A percentile compares a stretch with the other conserved stretches of the same genome.
phyloP scores from a whole-genome alignment of 306 rosid species.

The Pterocarpus macrocarpus region DNA sequence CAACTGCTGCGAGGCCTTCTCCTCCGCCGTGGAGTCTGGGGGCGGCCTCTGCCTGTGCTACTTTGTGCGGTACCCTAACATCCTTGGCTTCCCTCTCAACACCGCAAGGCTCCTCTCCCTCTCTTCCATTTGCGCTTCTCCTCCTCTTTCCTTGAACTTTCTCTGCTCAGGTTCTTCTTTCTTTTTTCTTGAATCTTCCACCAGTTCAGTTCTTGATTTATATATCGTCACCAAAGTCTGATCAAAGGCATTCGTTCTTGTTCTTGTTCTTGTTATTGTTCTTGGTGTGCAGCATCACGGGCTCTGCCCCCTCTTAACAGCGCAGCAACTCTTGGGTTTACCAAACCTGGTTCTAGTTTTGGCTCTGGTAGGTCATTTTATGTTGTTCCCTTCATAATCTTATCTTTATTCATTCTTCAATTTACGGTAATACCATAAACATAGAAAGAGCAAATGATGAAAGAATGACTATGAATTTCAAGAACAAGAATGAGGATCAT shows the following conservation, averaged over 20 bases:
- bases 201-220: background rate
- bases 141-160: constrained; percentile 42
- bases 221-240: background rate
- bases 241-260: background rate
- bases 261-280: background rate
- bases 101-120: constrained; percentile 65
- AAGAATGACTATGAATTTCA: background rate
- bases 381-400: background rate
- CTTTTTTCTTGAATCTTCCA: background rate
- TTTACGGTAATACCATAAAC: too few species aligned
- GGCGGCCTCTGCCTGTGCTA: constrained; percentile 63
- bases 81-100: constrained; percentile 78
- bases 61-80: constrained; percentile 60
- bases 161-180: constrained; percentile 64
- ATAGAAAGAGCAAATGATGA: too few species aligned
- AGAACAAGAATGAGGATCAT: background rate
- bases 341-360: constrained; percentile 38
- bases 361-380: constrained; percentile 34
- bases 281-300: constrained; percentile 44
- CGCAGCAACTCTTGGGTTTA: constrained; percentile 42
- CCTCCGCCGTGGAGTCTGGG: constrained; percentile 28
- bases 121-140: constrained; percentile 51
- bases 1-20: constrained; percentile 67
- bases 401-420: too few species aligned
- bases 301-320: constrained; percentile 64